Percentiles rank a stretch among this genome's conserved stretches.
These are phyloP conservation scores for Hypoxylon cercidicola DNA, from an alignment of 495 filamentous ascomycete species.

Conservation along the genomic window DNA sequence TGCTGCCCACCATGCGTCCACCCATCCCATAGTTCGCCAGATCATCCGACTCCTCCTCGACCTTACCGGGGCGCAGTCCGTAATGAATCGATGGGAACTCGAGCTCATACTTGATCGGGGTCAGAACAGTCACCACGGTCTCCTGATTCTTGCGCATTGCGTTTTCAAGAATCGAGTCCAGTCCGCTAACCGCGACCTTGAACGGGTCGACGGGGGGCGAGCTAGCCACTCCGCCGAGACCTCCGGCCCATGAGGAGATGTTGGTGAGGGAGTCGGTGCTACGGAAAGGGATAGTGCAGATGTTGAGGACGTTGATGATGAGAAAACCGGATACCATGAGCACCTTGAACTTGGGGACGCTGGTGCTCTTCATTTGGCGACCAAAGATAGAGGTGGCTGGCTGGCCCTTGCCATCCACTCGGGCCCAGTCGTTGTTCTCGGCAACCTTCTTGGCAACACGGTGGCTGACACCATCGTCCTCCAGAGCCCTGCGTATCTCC, in stretches of 20 bases:
- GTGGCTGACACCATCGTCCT: conserved; percentile 92
- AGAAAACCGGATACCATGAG: conserved; percentile 94
- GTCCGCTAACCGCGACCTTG: conserved; percentile 91
- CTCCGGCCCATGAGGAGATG: conserved; percentile 62
- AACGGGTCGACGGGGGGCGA: conserved; percentile 89
- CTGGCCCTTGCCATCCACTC: conserved; percentile 61
- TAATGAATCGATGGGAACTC: conserved; percentile 83
- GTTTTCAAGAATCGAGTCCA: conserved; percentile 78
- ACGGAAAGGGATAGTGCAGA: conserved; percentile 90
- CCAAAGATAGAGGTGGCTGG: conserved; percentile 84
- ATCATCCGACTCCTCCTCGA: conserved; percentile 43
- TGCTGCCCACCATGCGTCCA: conserved; percentile 83
- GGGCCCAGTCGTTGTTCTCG: conserved; percentile 91
- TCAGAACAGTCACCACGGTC: conserved; percentile 84
- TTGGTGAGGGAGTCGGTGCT: conserved; percentile 60
- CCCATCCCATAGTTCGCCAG: conserved; percentile 73
- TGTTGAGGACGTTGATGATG: conserved; percentile 86
- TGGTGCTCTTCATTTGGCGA: conserved; percentile 82
- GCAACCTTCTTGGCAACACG: conserved; percentile 93
- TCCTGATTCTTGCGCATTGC: conserved; percentile 72
- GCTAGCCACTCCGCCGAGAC: conserved; percentile 63
- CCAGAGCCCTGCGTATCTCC: conserved; percentile 85
- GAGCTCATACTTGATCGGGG: conserved; percentile 95
- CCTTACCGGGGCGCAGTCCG: conserved; percentile 53
- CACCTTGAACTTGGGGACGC: conserved; percentile 93